phyloP scores from a whole-genome alignment of 2,329 filamentous ascomycete genomes.

The Aspergillus piperis region DNA sequence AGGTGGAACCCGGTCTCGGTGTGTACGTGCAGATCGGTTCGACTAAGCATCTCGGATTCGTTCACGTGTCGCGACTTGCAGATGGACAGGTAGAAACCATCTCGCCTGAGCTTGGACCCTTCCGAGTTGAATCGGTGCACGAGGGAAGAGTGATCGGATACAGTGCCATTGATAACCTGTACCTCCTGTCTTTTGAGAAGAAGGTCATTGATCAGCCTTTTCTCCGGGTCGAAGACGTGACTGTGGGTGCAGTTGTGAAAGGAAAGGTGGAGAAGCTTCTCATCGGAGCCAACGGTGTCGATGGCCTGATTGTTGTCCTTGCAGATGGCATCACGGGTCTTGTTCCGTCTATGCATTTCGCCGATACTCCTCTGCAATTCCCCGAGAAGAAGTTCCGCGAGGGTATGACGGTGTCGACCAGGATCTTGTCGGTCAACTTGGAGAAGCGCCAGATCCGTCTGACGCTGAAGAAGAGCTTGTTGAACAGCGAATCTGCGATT shows the following conservation, averaged over 20 bases:
- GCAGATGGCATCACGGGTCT: conserved; percentile 87
- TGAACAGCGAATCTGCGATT: conserved; percentile 82
- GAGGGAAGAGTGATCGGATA: conserved; percentile 81
- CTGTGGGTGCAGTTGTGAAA: conserved; percentile 75
- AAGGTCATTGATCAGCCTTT: conserved; percentile 83
- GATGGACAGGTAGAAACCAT: conserved; percentile 86
- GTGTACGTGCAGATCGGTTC: conserved; percentile 75
- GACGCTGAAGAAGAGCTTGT: conserved; percentile 89
- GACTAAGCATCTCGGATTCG: conserved; percentile 72
- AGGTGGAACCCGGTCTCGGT: conserved; percentile 77
- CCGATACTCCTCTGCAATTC: conserved; percentile 83
- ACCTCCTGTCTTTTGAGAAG: conserved; percentile 80
- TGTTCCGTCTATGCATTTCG: conserved; percentile 82
- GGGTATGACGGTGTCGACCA: conserved; percentile 78
- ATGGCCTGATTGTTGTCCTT: conserved; percentile 78
- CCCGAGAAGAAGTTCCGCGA: conserved; percentile 96
- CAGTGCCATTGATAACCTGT: conserved; percentile 82
- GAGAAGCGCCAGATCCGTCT: conserved; percentile 77
- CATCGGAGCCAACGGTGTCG: conserved; percentile 73
- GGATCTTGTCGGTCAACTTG: conserved; percentile 78
- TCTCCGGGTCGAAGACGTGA: conserved; percentile 87
- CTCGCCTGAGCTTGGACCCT: conserved; percentile 73
- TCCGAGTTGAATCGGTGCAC: conserved; percentile 75
- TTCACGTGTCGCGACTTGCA: conserved; percentile 89
- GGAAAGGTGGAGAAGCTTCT: conserved; percentile 84